Conservation (phyloP, 2,329 filamentous ascomycete species). For the Fusarium sp. region DNA sequence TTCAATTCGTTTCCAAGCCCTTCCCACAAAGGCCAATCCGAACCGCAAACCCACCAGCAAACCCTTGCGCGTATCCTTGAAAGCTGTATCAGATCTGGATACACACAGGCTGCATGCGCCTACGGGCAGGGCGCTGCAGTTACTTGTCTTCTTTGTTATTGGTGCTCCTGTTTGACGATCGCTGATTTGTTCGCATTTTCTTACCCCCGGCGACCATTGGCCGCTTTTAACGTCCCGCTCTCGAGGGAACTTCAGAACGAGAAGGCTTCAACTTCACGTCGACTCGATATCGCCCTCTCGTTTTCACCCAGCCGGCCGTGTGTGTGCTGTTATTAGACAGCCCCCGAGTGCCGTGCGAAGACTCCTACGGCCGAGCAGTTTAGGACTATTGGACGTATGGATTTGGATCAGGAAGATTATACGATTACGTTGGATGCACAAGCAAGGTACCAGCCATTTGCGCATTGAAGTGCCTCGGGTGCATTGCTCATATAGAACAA, state of each 20-base stretch:
- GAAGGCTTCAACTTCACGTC: constrained; percentile 16
- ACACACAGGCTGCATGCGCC: constrained; percentile 9
- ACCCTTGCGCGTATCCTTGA: constrained; percentile 11
- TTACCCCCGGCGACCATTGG: constrained; percentile 12
- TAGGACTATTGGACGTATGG: not conserved
- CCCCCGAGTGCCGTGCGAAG: constrained; percentile 25
- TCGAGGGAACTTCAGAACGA: not conserved
- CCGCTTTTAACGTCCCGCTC: constrained; percentile 12
- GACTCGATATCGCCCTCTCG: constrained; percentile 16
- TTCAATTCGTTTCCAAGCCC: constrained; percentile 7
- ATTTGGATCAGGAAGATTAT: constrained; percentile 8
- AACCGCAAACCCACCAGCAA: not conserved
- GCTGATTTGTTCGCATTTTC: constrained; percentile 22
- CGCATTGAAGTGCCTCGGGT: not conserved
- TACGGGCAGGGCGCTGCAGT: constrained; percentile 11
- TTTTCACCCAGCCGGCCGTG: constrained; percentile 23
- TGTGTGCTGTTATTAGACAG: constrained; percentile 49
- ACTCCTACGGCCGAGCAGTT: constrained; percentile 1
- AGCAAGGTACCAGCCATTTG: constrained; percentile 20
- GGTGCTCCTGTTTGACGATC: constrained; percentile 9
- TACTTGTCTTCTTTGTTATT: constrained; percentile 8
- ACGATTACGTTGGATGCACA: not conserved
- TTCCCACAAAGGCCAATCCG: not conserved
- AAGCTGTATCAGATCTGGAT: constrained; percentile 25
- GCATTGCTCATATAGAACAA: constrained; percentile 1